These are phyloP conservation scores for Lentinula guzmanii DNA, from an alignment of 768 basidiomycete species.

Conservation along the genomic window DNA sequence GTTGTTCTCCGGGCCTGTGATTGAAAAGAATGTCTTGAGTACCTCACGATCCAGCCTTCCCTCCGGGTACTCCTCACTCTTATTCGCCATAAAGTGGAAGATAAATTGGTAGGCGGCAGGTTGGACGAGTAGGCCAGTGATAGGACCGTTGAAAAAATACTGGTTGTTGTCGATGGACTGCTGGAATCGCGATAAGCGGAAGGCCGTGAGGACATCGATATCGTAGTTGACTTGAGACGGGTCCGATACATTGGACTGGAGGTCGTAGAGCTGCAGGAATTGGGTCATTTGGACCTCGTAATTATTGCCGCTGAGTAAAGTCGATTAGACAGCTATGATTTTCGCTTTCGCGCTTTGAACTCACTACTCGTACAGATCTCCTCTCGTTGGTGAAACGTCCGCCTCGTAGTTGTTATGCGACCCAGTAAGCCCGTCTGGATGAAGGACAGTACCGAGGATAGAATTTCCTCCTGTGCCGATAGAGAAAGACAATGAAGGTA, in stretches of 20 bases:
- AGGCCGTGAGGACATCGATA: not conserved
- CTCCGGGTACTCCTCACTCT: slow-evolving; percentile 1
- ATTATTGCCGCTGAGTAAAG: not conserved
- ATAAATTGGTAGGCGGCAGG: not conserved
- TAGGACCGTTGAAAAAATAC: not conserved
- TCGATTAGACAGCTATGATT: no score
- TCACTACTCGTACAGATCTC: not conserved
- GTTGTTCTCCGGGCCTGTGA: not conserved
- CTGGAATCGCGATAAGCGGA: not conserved
- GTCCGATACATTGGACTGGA: not conserved
- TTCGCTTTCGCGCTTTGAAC: not conserved
- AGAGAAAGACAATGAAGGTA: not conserved
- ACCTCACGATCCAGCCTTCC: not conserved
- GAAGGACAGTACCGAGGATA: not conserved
- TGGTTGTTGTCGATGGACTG: slow-evolving; percentile 2
- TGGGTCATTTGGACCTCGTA: not conserved
- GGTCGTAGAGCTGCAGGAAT: not conserved
- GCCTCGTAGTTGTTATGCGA: slow-evolving; percentile 12
- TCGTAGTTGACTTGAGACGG: not conserved
- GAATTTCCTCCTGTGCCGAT: not conserved
- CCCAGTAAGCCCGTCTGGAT: not conserved
- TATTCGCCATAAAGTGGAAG: slow-evolving; percentile 4
- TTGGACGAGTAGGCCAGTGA: not conserved
- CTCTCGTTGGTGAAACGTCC: not conserved
- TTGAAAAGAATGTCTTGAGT: slow-evolving; percentile 3